Conservation (phyloP, 192 early-diverging fungal species). For the Pilobolus umbonatus region DNA sequence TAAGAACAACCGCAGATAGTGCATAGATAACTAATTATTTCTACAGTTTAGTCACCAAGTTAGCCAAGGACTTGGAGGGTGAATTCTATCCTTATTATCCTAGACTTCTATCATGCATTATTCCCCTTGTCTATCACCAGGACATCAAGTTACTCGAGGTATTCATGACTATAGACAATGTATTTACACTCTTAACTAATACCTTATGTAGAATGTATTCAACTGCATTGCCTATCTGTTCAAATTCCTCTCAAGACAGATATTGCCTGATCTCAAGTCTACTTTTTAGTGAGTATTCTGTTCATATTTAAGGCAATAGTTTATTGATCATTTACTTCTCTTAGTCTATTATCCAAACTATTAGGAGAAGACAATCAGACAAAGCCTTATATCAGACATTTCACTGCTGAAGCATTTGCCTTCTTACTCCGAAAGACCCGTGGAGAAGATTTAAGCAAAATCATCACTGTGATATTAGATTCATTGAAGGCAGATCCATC, state of each 20-base stretch:
- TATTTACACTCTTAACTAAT: not conserved
- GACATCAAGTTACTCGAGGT: constrained; percentile 78
- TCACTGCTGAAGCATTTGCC: constrained; percentile 89
- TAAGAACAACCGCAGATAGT: no score
- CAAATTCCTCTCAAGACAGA: constrained; percentile 77
- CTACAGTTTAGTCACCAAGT: constrained; percentile 64
- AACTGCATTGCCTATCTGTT: constrained; percentile 87
- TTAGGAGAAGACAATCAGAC: constrained; percentile 62
- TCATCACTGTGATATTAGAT: constrained; percentile 62
- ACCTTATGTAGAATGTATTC: constrained; percentile 58
- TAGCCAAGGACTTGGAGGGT: constrained; percentile 89
- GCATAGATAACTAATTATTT: not conserved
- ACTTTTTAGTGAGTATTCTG: constrained; percentile 59
- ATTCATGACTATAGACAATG: no score
- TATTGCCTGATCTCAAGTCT: constrained; percentile 62
- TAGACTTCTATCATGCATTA: constrained; percentile 57
- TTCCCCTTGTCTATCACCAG: constrained; percentile 59
- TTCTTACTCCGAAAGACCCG: constrained; percentile 81
- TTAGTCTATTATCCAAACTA: constrained; percentile 64
- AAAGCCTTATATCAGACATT: constrained; percentile 76
- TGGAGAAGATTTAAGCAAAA: constrained; percentile 49
- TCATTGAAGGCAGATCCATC: constrained; percentile 39
- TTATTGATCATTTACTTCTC: not conserved
- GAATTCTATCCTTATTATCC: constrained; percentile 82
- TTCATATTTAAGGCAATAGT: not conserved